Conservation (phyloP, 176 grass and related monocot genomes). For the Hsuehochloa calcarea region DNA sequence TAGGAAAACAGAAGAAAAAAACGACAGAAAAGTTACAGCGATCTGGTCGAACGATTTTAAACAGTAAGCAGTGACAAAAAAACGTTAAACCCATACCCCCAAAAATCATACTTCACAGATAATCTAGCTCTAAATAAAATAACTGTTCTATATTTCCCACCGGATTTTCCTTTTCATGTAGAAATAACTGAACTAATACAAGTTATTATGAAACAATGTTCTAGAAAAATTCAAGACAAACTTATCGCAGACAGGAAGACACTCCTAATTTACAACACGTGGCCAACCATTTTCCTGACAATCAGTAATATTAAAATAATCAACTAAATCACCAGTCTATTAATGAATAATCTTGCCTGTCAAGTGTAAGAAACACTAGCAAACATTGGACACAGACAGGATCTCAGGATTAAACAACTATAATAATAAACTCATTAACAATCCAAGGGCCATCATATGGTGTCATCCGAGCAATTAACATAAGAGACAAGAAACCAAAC, state of each 20-base stretch:
- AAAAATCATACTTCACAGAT: background rate
- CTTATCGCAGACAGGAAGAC: conserved; percentile 5
- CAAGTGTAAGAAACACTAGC: conserved; percentile 20
- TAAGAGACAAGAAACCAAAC: background rate
- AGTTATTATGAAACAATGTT: background rate
- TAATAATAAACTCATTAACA: background rate
- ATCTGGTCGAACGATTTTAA: background rate
- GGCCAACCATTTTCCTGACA: background rate
- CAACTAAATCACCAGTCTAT: background rate
- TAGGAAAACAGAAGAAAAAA: conserved; percentile 1
- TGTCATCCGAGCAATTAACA: background rate
- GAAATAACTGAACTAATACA: background rate
- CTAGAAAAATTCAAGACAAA: background rate
- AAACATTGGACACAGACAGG: background rate
- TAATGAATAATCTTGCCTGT: background rate
- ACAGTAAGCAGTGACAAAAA: background rate
- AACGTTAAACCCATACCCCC: background rate
- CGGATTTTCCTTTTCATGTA: background rate
- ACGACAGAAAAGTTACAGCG: background rate
- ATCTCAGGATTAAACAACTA: conserved; percentile 12
- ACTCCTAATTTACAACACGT: background rate
- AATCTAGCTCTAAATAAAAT: conserved; percentile 17
- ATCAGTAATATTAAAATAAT: background rate
- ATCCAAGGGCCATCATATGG: background rate
- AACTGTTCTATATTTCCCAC: background rate